These are phyloP conservation scores for Nephelium lappaceum DNA, from an alignment of 345 rosid genomes.

Conservation along the genomic window DNA sequence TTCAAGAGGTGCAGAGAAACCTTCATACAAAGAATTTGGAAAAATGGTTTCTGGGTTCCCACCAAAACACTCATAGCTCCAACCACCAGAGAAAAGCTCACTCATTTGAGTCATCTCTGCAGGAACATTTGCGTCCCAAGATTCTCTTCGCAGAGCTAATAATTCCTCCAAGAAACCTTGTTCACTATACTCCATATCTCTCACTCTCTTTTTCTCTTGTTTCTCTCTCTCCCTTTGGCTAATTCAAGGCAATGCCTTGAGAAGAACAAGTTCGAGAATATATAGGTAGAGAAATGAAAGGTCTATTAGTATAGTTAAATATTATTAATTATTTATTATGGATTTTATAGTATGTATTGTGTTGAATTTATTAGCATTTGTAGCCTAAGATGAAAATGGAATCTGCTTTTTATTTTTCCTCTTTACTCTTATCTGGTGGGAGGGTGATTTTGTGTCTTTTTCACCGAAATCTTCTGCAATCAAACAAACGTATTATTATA, in stretches of 20 bases:
- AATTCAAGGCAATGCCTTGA: constrained; percentile 32
- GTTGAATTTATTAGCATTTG: constrained; percentile 15
- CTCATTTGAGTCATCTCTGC: constrained; percentile 38
- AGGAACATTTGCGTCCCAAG: constrained; percentile 35
- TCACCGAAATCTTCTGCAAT: constrained; percentile 55
- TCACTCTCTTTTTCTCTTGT: not conserved
- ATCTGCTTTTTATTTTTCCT: constrained; percentile 10
- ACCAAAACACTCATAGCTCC: constrained; percentile 28
- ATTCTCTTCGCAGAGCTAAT: constrained; percentile 37
- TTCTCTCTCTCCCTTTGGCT: constrained; percentile 5
- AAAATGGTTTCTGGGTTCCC: constrained; percentile 18
- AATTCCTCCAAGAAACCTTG: constrained; percentile 45
- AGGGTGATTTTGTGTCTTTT: constrained; percentile 39
- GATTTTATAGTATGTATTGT: not conserved
- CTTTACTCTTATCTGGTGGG: not conserved
- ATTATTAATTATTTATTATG: not conserved
- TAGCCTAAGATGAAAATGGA: constrained; percentile 32
- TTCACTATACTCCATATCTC: constrained; percentile 38
- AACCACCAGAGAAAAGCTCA: constrained; percentile 22
- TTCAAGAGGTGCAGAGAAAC: constrained; percentile 22
- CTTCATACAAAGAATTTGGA: constrained; percentile 32
- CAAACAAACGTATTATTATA: constrained; percentile 20
- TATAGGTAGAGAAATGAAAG: constrained; percentile 25
- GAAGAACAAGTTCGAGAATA: constrained; percentile 30
- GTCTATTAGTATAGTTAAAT: not conserved